phyloP scores from a whole-genome alignment of 257 asterid species.

The Lycium ferocissimum region DNA sequence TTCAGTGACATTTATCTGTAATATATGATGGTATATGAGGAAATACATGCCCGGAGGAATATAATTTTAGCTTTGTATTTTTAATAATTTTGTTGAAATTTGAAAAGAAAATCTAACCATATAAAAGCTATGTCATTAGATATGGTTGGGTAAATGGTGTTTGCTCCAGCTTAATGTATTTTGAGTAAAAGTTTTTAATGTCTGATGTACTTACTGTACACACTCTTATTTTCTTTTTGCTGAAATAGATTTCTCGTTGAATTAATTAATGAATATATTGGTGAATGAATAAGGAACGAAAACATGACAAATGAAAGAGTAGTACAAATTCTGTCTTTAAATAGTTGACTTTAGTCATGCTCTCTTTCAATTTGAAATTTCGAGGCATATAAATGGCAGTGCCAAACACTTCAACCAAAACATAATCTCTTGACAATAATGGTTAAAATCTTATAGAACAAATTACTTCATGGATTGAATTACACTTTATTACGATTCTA shows the following conservation, averaged over 20 bases:
- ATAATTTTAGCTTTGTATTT: not conserved
- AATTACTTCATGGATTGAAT: not conserved
- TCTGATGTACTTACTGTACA: not conserved
- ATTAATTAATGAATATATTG: not conserved
- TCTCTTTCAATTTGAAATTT: not conserved
- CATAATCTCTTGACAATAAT: not conserved
- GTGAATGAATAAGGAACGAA: slow-evolving; percentile 2
- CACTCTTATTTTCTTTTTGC: not conserved
- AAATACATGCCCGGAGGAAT: not conserved
- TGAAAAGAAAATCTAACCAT: not conserved
- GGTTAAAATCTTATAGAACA: not conserved
- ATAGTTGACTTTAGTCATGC: not conserved
- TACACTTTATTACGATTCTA: too few relatives aligned
- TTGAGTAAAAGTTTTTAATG: not conserved
- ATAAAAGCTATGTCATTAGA: not conserved
- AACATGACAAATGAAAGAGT: not conserved
- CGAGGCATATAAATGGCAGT: not conserved
- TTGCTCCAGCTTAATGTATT: not conserved
- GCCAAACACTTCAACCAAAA: not conserved
- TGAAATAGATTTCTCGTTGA: not conserved
- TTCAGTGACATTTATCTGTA: not conserved
- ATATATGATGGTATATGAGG: not conserved
- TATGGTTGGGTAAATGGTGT: slow-evolving; percentile 15
- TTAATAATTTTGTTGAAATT: not conserved
- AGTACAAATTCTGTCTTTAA: slow-evolving; percentile 5